Evolutionary conservation across 805 yeast genomes (phyloP).

Genomic region (Yueomyces sinensis): DNA sequence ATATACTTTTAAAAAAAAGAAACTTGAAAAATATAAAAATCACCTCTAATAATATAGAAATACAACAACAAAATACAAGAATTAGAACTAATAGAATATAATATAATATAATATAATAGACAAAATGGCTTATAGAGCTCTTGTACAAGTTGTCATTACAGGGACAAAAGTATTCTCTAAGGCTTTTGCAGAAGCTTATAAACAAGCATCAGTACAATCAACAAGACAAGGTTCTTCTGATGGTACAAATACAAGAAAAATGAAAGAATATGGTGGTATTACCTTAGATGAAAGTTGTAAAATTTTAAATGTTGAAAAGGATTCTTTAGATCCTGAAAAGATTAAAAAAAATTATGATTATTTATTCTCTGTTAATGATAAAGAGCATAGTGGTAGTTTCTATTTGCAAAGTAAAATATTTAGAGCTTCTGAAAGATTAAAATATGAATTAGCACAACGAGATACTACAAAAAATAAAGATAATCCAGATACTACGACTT

Average conservation of each 20-base stretch:
- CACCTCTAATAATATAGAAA: no score
- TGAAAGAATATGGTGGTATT: constrained; percentile 52
- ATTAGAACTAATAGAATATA: no score
- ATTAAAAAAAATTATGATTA: constrained; percentile 63
- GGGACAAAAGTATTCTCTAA: constrained; percentile 94
- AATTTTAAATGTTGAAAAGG: constrained; percentile 67
- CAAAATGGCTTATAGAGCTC: constrained; percentile 75
- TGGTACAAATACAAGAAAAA: constrained; percentile 29
- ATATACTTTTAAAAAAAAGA: no score
- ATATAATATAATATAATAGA: no score
- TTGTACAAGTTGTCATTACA: constrained; percentile 80
- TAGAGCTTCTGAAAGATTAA: constrained; percentile 86
- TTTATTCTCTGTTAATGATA: constrained; percentile 76
- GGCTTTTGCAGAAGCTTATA: constrained; percentile 94
- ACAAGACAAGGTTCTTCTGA: constrained; percentile 49
- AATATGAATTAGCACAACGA: constrained; percentile 52
- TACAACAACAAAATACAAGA: no score
- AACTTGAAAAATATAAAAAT: no score
- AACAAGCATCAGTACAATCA: constrained; percentile 91
- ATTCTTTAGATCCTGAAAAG: constrained; percentile 41
- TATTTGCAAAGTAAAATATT: constrained; percentile 86
- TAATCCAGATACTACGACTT: no score
- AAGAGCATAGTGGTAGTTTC: constrained; percentile 93
- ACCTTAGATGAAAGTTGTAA: constrained; percentile 83
- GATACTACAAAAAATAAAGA: no score